Percentiles rank a stretch among this genome's conserved stretches.
Conservation (phyloP, 2,329 filamentous ascomycete species). For the Dissoconium aciculare region DNA sequence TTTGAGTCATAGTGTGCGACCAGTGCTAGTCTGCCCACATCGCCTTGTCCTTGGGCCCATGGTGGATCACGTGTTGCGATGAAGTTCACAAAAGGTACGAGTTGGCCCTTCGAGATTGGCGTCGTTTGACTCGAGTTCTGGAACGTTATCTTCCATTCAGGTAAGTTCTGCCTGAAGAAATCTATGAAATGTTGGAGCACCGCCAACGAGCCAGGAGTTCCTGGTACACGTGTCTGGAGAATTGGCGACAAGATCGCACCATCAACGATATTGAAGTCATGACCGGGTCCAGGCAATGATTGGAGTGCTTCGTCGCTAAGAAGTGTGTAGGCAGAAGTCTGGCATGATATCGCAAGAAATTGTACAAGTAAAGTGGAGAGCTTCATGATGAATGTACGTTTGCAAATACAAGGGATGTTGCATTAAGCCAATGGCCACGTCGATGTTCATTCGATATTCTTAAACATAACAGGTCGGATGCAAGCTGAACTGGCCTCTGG, state of each 20-base stretch:
- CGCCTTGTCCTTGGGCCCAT: slow-evolving; percentile 50
- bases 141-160: slow-evolving; percentile 63
- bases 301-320: slow-evolving; percentile 63
- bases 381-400: slow-evolving; percentile 13
- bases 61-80: slow-evolving; percentile 81
- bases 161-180: slow-evolving; percentile 63
- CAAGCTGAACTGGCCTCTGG: too few relatives aligned
- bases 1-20: slow-evolving; percentile 93
- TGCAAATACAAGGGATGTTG: slow-evolving; percentile 2
- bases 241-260: slow-evolving; percentile 74
- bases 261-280: slow-evolving; percentile 55
- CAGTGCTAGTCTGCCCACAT: slow-evolving; percentile 67
- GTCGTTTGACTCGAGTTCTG: slow-evolving; percentile 86
- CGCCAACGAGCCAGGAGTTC: slow-evolving; percentile 56
- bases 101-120: slow-evolving; percentile 52
- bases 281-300: slow-evolving; percentile 53
- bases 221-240: slow-evolving; percentile 73
- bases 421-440: not conserved
- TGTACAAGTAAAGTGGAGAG: slow-evolving; percentile 11
- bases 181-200: slow-evolving; percentile 69
- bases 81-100: slow-evolving; percentile 74
- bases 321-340: slow-evolving; percentile 36
- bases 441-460: not conserved
- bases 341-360: slow-evolving; percentile 20
- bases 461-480: not conserved